phyloP scores from a whole-genome alignment of 176 grass and related monocot species.

The Chloris gayana region DNA sequence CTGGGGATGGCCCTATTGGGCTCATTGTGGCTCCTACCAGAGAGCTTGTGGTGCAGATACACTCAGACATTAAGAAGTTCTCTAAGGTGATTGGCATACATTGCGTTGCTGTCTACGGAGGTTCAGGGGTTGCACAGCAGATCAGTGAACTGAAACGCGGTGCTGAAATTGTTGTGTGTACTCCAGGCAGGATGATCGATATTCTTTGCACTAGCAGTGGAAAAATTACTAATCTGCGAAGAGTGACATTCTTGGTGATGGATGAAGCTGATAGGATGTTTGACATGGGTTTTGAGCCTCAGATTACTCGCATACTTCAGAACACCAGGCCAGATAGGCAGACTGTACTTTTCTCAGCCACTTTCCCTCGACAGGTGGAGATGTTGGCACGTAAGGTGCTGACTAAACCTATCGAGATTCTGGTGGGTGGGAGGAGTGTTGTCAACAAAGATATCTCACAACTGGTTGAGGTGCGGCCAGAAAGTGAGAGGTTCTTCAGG shows the following conservation, averaged over 20 bases:
- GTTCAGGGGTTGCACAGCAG: slow-evolving; percentile 95
- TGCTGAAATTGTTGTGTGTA: slow-evolving; percentile 92
- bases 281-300: slow-evolving; percentile 98
- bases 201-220: slow-evolving; percentile 91
- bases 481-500: slow-evolving; percentile 76
- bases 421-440: slow-evolving; percentile 91
- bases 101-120: slow-evolving; percentile 90
- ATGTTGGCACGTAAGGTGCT: slow-evolving; percentile 85
- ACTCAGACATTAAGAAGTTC: slow-evolving; percentile 93
- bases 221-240: slow-evolving; percentile 93
- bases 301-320: slow-evolving; percentile 87
- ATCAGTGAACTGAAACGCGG: slow-evolving; percentile 96
- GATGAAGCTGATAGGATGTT: slow-evolving; percentile 99
- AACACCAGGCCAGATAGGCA: slow-evolving; percentile 88
- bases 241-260: slow-evolving; percentile 93
- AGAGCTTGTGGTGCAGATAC: slow-evolving; percentile 93
- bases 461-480: slow-evolving; percentile 83
- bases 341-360: slow-evolving; percentile 94
- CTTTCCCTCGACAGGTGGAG: slow-evolving; percentile 94
- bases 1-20: slow-evolving; percentile 91
- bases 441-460: slow-evolving; percentile 96
- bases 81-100: slow-evolving; percentile 82
- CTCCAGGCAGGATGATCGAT: slow-evolving; percentile 95
- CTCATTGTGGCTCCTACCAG: slow-evolving; percentile 96
- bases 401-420: slow-evolving; percentile 89